These are phyloP conservation scores for Anthracocystis setariae DNA, from an alignment of 1,284 basidiomycete genomes.

Conservation along the genomic window DNA sequence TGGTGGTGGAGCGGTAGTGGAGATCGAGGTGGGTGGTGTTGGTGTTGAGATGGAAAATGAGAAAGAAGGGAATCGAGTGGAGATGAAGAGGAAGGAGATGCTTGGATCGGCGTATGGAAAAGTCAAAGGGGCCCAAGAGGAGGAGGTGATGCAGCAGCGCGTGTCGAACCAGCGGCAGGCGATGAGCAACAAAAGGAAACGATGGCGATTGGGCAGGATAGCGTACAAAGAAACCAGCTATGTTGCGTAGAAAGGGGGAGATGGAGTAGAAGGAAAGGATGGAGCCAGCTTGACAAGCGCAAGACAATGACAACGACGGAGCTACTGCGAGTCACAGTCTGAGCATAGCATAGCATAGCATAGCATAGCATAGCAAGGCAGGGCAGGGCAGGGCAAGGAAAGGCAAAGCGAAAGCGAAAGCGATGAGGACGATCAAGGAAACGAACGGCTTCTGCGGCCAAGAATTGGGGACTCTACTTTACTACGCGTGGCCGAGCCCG, in stretches of 20 bases:
- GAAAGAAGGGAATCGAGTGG: neutral
- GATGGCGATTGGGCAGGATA: neutral
- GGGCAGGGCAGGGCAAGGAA: no score
- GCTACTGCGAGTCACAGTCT: constrained; percentile 8
- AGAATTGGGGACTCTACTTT: neutral
- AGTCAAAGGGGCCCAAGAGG: neutral
- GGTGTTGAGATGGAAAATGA: neutral
- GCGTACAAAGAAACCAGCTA: neutral
- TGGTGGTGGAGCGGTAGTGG: neutral
- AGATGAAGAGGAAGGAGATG: neutral
- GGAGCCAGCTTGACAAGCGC: constrained; percentile 1
- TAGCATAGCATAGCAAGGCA: neutral
- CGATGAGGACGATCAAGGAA: neutral
- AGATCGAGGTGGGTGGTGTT: constrained; percentile 7
- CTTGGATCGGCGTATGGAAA: constrained; percentile 9
- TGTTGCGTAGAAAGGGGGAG: neutral
- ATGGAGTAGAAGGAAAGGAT: constrained; percentile 3
- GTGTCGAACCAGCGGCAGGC: constrained; percentile 33
- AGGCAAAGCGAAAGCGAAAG: neutral
- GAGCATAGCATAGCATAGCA: constrained; percentile 1
- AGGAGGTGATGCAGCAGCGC: neutral
- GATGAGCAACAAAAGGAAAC: constrained; percentile 2
- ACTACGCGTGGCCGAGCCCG: constrained; percentile 14
- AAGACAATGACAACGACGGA: constrained; percentile 3
- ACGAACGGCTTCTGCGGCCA: neutral